Base-by-base conservation (phyloP, 2,329 filamentous ascomycete genomes). In the Epichloe bromicola region DNA sequence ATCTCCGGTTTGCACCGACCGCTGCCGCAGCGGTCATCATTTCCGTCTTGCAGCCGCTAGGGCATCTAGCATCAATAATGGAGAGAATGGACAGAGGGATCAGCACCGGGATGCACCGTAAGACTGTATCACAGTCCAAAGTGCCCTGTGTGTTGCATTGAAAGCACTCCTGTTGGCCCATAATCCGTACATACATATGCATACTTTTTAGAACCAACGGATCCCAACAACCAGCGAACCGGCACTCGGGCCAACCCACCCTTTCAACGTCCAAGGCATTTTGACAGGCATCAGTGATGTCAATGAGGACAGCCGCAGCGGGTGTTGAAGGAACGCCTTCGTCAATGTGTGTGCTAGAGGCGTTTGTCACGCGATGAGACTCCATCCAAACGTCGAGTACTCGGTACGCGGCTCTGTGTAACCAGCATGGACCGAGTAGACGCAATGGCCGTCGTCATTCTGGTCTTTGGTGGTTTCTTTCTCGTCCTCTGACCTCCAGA, bases 191-290 rank as follows among this genome's bases (percentile, higher is more conserved):
- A 5, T 43, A 30, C 8, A 30, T n/a, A 5, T 8, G 3, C 5
- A 7, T 40, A n/a, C 30, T 38, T 36, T 34, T 38, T 47, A 23
- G 43, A 47, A 34, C 49, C 49, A 46, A 46, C 36, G 7, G 20
- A 34, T 7, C 5, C 38, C 30, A 30, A 33, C 33, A 43, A 19
- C 23, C 46, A 39, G 46, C 45, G 40, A 44, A 43, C 43, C 47
- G 47, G 51, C 47, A 42, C 46, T 41, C 51, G 41, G 42, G 15
- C 44, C 50, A 51, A 51, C 50, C 50, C 44, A 43, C 45, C 49
- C 43, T 33, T 36, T 44, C 45, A 15, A 5, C 36, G 23, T 20
- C 3, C 34, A 40, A 51, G 50, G 45, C 50, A 48, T 48, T 48
- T 8, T 34, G 50, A 26, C 37, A 51, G 50, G 50, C 45, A n/a